Percentiles rank a stretch among this genome's conserved stretches.
Evolutionary conservation across 2,329 filamentous ascomycete species (phyloP).

Genomic region (Tricladium varicosporioides): DNA sequence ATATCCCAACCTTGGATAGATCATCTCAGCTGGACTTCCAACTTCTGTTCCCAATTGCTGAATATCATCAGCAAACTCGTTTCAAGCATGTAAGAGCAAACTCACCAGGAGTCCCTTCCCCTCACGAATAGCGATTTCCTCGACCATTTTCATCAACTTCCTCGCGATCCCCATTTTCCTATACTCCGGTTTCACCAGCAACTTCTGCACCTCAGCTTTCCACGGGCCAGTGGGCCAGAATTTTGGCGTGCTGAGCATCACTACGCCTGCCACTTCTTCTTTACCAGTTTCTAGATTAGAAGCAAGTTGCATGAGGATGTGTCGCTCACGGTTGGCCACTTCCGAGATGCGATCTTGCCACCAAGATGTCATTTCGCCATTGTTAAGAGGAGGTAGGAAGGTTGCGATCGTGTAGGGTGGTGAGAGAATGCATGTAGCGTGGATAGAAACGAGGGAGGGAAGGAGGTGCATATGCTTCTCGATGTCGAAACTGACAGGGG

Average conservation of each 20-base stretch:
- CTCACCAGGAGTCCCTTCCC: slow-evolving; percentile 54
- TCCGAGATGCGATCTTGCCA: slow-evolving; percentile 55
- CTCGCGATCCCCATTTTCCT: slow-evolving; percentile 51
- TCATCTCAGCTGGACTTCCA: slow-evolving; percentile 49
- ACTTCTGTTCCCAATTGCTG: slow-evolving; percentile 49
- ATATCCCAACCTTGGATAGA: slow-evolving; percentile 58
- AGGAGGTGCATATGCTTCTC: slow-evolving; percentile 50
- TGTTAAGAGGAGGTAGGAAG: slow-evolving; percentile 58
- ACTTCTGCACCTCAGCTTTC: slow-evolving; percentile 54
- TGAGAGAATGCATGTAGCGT: slow-evolving; percentile 56
- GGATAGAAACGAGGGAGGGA: slow-evolving; percentile 55
- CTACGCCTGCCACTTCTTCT: slow-evolving; percentile 52
- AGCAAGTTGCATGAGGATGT: slow-evolving; percentile 53
- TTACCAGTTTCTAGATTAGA: slow-evolving; percentile 36
- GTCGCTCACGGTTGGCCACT: slow-evolving; percentile 42
- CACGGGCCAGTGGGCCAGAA: slow-evolving; percentile 54
- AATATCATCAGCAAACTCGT: slow-evolving; percentile 10
- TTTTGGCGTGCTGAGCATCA: slow-evolving; percentile 50
- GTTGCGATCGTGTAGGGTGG: slow-evolving; percentile 53
- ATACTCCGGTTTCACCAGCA: slow-evolving; percentile 53
- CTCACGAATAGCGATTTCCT: slow-evolving; percentile 48
- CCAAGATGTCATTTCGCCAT: slow-evolving; percentile 54
- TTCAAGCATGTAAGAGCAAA: slow-evolving; percentile 13
- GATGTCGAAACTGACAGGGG: slow-evolving; percentile 40
- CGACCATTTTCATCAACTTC: slow-evolving; percentile 51